Base-by-base conservation (phyloP, 345 rosid species). In the Pugionium dolabratum region DNA sequence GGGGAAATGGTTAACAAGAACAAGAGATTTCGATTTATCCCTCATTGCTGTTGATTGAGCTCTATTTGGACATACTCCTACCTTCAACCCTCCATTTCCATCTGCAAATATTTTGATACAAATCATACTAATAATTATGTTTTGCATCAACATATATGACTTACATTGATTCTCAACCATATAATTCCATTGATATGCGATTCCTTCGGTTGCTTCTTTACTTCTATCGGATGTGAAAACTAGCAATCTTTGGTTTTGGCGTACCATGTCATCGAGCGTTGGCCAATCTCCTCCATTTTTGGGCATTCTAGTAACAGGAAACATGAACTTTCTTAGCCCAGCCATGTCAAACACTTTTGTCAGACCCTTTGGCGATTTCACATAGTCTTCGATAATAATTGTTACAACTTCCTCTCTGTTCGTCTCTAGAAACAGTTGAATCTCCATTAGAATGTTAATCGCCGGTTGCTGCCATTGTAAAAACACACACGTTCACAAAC, bases 111-210 rank as follows among this genome's bases (percentile, higher is more conserved):
- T n/a, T 7, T 34, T n/a, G 25, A 30, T 36, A 25, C 1, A 9
- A 7, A 48, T n/a, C 1, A 6, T 7, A 4, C 11, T 18, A 54
- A 18, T 18, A 18, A 7, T 5, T 4, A 11, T 44, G 40, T 4
- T n/a, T 60, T 50, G 28, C 41, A 52, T 51, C 18, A 11, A 43
- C 9, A 35, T 37, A 7, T 6, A 59, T 5, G 36, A 54, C 99
- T 83, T 66, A 91, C 99, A 94, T 78, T 94, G 95, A 72, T 85
- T 94, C 76, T 94, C 97, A 35, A 94, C 85, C 76, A 86, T 80
- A 79, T 88, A 89, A 56, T 73, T 82, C 96, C 95, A 88, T 40
- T 86, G 90, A 72, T 83, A 85, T 11, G 99, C 99, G 39, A 88
- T 85, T 32, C 88, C 95, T 80, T 94, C 99, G 2, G 86, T 72